Evolutionary conservation across 441 rosid species (phyloP), one percentile per base, ranked within the genome.

Genomic region (Populus tomentosa): DNA sequence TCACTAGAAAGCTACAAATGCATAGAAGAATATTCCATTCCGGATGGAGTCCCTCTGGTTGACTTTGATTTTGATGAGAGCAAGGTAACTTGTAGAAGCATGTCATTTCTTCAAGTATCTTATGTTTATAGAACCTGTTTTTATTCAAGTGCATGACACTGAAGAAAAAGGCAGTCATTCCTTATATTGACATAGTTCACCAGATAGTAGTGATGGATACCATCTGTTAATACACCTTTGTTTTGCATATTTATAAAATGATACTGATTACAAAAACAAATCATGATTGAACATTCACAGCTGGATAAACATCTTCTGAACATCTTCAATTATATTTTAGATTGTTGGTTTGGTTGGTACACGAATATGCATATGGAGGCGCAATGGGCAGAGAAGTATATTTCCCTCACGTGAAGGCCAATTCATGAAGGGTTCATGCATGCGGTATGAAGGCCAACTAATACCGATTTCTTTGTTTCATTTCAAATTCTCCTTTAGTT

Each of bases 21-120:
- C 67, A 70, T 87, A 73, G 94, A 87, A 80, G 95, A 93, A 72
- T 93, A 93, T 83, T 70, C 93, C 20, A 66, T 91, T 63, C 91
- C 95, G 62, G 82, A 85, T 85, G 80, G 83, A 70, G 75, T 63
- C 56, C 83, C 92, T 61, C 82, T 94, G 81, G 77, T 90, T 75
- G 98, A 94, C 85, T 93, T 91, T 70, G 98, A 89, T 86, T 94
- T 94, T 74, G 98, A 94, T 79, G 95, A 94, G 86, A 91, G 88
- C 88, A 94, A 94, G 98, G 98, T 94, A 88, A 79, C 73, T 33
- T 69, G 32, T 79, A 9, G 70, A 46, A 36, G 72, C 56, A 9
- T 80, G 65, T 61, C 65, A 8, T 40, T 69, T 3, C 69, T 75
- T 68, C 35, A 21, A 65, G n/a, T 16, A 67, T 38, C 30, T 66